phyloP scores from a whole-genome alignment of 2,329 filamentous ascomycete species.

The Pseudogymnoascus sp. region DNA sequence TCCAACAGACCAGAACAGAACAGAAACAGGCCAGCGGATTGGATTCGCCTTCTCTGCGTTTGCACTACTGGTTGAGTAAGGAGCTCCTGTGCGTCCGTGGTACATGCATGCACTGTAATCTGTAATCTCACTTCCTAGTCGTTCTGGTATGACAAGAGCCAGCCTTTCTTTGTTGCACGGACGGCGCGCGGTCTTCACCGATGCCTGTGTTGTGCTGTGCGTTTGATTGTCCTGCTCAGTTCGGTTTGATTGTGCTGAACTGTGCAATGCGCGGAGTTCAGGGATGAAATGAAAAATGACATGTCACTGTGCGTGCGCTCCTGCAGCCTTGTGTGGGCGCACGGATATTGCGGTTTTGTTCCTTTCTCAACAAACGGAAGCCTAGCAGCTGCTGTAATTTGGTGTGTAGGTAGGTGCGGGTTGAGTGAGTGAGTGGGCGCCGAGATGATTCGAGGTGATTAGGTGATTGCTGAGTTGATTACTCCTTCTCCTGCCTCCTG shows the following conservation, averaged over 20 bases:
- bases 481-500: background rate
- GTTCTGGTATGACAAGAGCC: background rate
- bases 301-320: background rate
- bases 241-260: too few species aligned
- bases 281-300: background rate
- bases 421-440: background rate
- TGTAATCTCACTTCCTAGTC: background rate
- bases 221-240: too few species aligned
- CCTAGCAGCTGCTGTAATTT: background rate
- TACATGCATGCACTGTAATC: constrained; percentile 1
- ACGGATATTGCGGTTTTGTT: background rate
- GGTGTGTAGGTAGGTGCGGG: background rate
- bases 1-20: background rate
- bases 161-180: background rate
- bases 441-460: background rate
- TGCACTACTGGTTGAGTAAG: background rate
- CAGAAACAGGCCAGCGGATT: too few species aligned
- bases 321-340: background rate
- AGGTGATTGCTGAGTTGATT: background rate
- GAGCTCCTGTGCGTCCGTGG: background rate
- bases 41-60: too few species aligned
- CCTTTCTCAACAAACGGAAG: background rate
- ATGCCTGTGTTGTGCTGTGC: background rate
- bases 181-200: background rate
- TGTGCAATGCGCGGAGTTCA: background rate